phyloP scores from a whole-genome alignment of 176 grass and related monocot species.

The Triticum timopheevii region DNA sequence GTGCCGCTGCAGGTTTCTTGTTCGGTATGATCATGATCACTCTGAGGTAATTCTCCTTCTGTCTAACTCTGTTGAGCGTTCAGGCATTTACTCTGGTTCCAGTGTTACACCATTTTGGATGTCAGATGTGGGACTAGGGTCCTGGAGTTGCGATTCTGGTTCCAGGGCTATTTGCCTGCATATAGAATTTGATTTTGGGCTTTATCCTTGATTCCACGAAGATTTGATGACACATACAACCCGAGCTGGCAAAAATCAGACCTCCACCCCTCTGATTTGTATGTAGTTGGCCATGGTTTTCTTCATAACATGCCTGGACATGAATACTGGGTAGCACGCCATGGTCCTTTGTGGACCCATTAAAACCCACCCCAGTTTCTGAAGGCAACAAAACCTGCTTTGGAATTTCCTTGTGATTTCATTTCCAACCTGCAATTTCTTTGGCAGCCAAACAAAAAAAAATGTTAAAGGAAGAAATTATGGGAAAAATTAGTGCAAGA shows the following conservation, averaged over 20 bases:
- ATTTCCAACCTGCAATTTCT: not conserved
- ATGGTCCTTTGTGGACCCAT: not conserved
- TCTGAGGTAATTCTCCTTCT: conserved; percentile 57
- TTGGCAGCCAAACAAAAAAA: not conserved
- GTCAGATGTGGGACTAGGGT: not conserved
- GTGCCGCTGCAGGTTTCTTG: conserved; percentile 85
- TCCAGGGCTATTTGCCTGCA: conserved; percentile 2
- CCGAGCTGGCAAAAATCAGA: not conserved
- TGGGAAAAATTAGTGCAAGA: not conserved
- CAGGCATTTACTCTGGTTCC: not conserved
- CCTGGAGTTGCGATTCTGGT: not conserved
- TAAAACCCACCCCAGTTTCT: not conserved
- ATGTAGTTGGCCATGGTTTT: not conserved
- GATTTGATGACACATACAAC: not conserved
- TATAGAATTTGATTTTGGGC: not conserved
- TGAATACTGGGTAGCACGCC: not conserved
- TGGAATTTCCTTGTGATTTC: not conserved
- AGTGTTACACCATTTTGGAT: not conserved
- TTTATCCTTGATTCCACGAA: not conserved
- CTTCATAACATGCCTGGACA: not conserved
- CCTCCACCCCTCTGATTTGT: not conserved
- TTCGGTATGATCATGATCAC: conserved; percentile 78
- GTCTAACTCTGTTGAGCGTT: not conserved
- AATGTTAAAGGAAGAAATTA: not conserved
- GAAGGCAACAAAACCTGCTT: not conserved